Evolutionary conservation across 495 filamentous ascomycete genomes (phyloP), one percentile per base, ranked within the genome.

Genomic region (Aspergillus bridgeri): DNA sequence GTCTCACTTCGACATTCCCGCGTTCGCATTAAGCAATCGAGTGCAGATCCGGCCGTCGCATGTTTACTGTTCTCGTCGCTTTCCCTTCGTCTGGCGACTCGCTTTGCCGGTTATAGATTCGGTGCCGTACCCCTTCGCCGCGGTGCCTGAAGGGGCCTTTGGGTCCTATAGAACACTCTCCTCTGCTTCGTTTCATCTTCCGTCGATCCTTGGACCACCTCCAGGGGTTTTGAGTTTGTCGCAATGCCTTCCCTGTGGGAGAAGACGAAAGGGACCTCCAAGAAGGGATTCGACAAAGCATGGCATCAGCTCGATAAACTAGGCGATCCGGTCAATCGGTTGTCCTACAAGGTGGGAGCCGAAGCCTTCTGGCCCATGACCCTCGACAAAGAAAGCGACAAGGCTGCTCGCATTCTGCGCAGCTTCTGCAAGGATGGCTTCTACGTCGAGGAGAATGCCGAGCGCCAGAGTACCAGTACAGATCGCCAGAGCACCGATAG

Each of bases 361-460:
- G 90, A 94, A 66, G 87, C 88, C 4, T 91, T 92, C 67, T 91
- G 89, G 89, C 90, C 90, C 13, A 89, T 86, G 57, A 84, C 79
- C 15, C 76, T 92, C 56, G 90, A 92, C 60, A 88, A 86, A 62
- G 90, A 94, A 75, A 83, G 82, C 69, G 87, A 92, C 70, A 92
- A 94, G 72, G 89, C 88, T 6, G 90, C 90, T 42, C 80, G 90
- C 9, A 92, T 94, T 45, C 66, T 94, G 33, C 80, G 84, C 63
- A 88, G 85, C 59, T 94, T 92, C 69, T 92, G 89, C 75, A 89
- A 82, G 65, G 85, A 88, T 76, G 85, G 85, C 13, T 87, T 88
- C 68, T 87, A 81, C 60, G 69, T 74, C 21, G 63, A 78, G 23
- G 72, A 76, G 3, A 64, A 73, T 6, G 57, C 67, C 21, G 61